Conservation (phyloP, 116 monocot genomes). For the Papilionanthe hybrid region DNA sequence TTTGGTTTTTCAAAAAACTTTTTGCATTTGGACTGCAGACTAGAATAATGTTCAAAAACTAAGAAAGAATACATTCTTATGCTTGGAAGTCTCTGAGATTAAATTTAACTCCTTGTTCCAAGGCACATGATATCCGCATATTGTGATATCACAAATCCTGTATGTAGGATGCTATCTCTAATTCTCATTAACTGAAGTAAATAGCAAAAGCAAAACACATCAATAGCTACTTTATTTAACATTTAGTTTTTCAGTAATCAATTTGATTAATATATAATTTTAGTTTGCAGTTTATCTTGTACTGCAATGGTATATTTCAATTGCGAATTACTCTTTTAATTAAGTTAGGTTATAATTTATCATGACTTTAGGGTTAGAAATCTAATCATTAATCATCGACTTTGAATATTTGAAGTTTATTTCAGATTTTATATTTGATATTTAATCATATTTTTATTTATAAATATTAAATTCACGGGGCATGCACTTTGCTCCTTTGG, state of each 20-base stretch:
- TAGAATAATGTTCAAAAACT: not conserved
- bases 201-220: not conserved
- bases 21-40: not conserved
- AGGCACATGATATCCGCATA: not conserved
- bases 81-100: not conserved
- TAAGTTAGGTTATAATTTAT: no score
- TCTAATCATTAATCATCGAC: no score
- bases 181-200: not conserved
- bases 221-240: not conserved
- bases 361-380: no score
- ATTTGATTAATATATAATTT: not conserved
- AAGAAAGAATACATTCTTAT: not conserved
- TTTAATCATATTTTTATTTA: no score
- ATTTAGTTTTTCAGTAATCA: not conserved
- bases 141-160: not conserved
- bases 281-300: not conserved
- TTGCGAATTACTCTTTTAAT: not conserved
- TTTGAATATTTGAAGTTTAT: no score
- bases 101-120: no score
- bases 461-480: no score
- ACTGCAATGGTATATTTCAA: not conserved
- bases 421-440: no score
- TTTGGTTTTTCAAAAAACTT: not conserved
- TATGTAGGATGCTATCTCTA: not conserved
- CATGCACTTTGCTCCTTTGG: no score